Percentiles rank a stretch among this genome's conserved stretches.
These are phyloP conservation scores for Nothopassalora personata DNA, from an alignment of 2,329 filamentous ascomycete species.

Conservation along the genomic window DNA sequence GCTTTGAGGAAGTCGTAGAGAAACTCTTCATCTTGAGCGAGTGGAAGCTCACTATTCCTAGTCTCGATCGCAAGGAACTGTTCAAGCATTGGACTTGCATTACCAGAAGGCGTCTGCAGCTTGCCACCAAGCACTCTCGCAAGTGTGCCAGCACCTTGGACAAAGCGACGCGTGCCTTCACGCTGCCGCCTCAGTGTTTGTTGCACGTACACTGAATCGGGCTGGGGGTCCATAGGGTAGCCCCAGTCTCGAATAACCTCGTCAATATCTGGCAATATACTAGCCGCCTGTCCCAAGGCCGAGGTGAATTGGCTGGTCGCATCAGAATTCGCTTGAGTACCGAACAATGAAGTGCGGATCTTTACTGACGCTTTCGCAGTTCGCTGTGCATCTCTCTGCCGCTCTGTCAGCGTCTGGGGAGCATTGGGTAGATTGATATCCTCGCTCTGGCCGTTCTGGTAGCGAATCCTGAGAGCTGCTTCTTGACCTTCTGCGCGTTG, in stretches of 20 bases:
- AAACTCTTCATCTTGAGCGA: conserved; percentile 47
- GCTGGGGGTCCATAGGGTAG: conserved; percentile 54
- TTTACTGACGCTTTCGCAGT: conserved; percentile 53
- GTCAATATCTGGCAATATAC: conserved; percentile 52
- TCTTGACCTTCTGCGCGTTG: conserved; percentile 42
- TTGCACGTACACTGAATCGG: conserved; percentile 50
- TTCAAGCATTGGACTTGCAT: conserved; percentile 17
- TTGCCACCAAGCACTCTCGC: conserved; percentile 52
- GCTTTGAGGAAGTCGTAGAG: conserved; percentile 62
- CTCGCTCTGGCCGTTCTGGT: conserved; percentile 56
- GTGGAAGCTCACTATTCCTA: conserved; percentile 38
- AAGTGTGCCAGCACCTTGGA: conserved; percentile 57
- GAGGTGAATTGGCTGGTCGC: conserved; percentile 26
- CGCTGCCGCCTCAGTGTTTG: conserved; percentile 53
- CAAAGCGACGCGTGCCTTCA: conserved; percentile 54
- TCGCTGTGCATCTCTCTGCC: conserved; percentile 49
- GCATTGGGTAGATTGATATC: conserved; percentile 47
- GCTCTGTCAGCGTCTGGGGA: conserved; percentile 39
- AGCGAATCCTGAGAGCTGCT: conserved; percentile 52
- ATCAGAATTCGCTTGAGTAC: conserved; percentile 25
- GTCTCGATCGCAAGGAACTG: conserved; percentile 25
- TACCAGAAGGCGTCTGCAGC: conserved; percentile 36
- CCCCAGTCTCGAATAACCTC: conserved; percentile 52
- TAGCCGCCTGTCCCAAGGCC: conserved; percentile 35
- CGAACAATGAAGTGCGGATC: conserved; percentile 53